Base-by-base conservation (phyloP, 2,329 filamentous ascomycete genomes). In the Clonostachys chloroleuca region DNA sequence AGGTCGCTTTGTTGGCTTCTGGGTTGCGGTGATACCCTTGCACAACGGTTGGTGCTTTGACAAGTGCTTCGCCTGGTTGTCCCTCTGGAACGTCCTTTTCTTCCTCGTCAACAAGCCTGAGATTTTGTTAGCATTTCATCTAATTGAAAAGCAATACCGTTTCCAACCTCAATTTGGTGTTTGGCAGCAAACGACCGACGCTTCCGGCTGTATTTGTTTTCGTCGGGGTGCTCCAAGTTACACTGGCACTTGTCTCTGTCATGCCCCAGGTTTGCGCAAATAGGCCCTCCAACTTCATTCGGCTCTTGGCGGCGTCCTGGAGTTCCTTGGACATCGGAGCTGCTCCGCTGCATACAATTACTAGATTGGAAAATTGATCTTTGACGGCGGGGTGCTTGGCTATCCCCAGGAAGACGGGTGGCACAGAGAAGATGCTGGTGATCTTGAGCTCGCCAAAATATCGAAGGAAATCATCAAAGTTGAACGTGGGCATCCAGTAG, bases 21-120 rank as follows among this genome's bases (percentile, higher is more conserved):
- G 77, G 71, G 52, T 91, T 90, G 54, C 84, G 83, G 53, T 82
- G 73, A 56, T 89, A 92, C 6, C 86, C 87, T 63, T 81, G 80
- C 55, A 86, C 86, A 17, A 89, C 70, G 52, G 88, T 85, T 0
- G 86, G 86, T 0, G 87, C 87, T 45, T 82, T 81, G 41, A 89
- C 73, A 70, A 84, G 83, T 2, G 86, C 67, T 60, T 88, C 84
- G 5, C 84, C 84, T 0, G 75, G 49, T 34, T 64, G 50, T 4
- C 70, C 69, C 1, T 60, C 60, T 33, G 61, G 53, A 1, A 72
- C 68, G 20, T 74, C 70, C 5, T 56, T 58, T 10, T 57, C 67
- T 0, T 66, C 56, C 1, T 73, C 69, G 34, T 69, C 68, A 3
- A 73, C 58, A 2, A 74, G 54, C 13, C 69, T 58, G 1, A 10